phyloP scores from a whole-genome alignment of 1,284 basidiomycete genomes.

The Laetiporus sulphureus region DNA sequence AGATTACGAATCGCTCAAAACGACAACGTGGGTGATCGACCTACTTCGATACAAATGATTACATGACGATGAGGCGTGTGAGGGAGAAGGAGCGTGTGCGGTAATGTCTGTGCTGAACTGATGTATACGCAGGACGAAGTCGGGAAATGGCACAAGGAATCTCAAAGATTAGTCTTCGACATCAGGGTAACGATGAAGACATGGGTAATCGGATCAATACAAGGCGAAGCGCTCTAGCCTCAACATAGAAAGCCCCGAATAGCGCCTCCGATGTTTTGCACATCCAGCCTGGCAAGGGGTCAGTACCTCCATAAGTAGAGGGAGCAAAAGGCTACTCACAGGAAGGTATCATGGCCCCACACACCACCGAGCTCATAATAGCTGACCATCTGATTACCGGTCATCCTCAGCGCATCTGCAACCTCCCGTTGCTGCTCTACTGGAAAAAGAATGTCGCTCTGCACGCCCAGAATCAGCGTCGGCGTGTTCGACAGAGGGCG shows the following conservation, averaged over 20 bases:
- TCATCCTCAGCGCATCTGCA: constrained; percentile 86
- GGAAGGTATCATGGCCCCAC: constrained; percentile 97
- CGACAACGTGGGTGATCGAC: too few species aligned
- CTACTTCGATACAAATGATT: too few species aligned
- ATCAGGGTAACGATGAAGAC: too few species aligned
- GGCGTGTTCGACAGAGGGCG: constrained; percentile 74
- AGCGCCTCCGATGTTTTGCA: constrained; percentile 74
- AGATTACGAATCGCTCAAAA: too few species aligned
- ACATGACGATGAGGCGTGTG: too few species aligned
- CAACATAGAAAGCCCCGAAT: constrained; percentile 68
- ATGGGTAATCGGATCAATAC: too few species aligned
- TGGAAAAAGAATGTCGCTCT: constrained; percentile 95
- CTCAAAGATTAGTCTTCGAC: too few species aligned
- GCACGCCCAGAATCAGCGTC: constrained; percentile 87
- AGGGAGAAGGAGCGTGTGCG: too few species aligned
- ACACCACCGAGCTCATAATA: constrained; percentile 98
- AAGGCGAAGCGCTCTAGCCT: too few species aligned
- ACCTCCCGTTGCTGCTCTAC: constrained; percentile 97
- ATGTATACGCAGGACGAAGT: too few species aligned
- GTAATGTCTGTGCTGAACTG: too few species aligned
- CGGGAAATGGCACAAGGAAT: too few species aligned
- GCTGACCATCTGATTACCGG: constrained; percentile 82
- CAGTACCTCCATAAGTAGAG: neutral
- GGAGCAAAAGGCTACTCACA: constrained; percentile 37
- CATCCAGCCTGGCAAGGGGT: constrained; percentile 46